phyloP scores from a whole-genome alignment of 2,329 filamentous ascomycete genomes.

The Fusarium mangiferae region DNA sequence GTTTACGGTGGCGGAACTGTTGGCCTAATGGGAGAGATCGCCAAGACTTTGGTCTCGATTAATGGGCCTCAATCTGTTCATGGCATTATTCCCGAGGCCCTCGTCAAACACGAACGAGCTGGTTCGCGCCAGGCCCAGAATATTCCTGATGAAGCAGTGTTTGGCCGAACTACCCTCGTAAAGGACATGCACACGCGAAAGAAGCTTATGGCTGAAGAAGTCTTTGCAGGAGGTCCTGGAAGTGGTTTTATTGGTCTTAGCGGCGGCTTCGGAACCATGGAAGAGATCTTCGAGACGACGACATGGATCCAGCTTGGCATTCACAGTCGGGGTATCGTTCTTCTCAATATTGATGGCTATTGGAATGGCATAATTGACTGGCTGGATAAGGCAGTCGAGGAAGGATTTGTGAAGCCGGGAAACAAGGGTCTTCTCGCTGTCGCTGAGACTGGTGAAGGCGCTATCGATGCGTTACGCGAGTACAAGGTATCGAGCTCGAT shows the following conservation, averaged over 20 bases:
- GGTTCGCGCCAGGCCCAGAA: constrained; percentile 62
- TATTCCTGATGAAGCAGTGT: constrained; percentile 72
- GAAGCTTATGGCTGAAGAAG: constrained; percentile 89
- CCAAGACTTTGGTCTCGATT: constrained; percentile 84
- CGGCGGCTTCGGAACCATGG: constrained; percentile 93
- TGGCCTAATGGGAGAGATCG: constrained; percentile 94
- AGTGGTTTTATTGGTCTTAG: constrained; percentile 89
- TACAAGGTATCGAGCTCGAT: constrained; percentile 81
- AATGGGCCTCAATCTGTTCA: constrained; percentile 85
- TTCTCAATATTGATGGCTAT: constrained; percentile 90
- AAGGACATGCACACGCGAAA: constrained; percentile 97
- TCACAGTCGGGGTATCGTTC: constrained; percentile 79
- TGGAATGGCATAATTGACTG: constrained; percentile 88
- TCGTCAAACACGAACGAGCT: constrained; percentile 82
- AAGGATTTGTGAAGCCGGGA: constrained; percentile 78
- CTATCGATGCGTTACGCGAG: constrained; percentile 73
- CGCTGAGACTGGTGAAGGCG: constrained; percentile 76
- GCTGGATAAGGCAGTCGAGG: constrained; percentile 78
- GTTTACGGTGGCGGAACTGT: constrained; percentile 96
- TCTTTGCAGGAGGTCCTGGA: constrained; percentile 85
- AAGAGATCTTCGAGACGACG: constrained; percentile 91
- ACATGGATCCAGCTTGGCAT: constrained; percentile 99
- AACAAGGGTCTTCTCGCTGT: constrained; percentile 83
- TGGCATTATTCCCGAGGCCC: constrained; percentile 89
- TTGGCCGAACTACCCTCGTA: constrained; percentile 88